Conservation (phyloP, 345 rosid species). For the Linum usitatissimum region DNA sequence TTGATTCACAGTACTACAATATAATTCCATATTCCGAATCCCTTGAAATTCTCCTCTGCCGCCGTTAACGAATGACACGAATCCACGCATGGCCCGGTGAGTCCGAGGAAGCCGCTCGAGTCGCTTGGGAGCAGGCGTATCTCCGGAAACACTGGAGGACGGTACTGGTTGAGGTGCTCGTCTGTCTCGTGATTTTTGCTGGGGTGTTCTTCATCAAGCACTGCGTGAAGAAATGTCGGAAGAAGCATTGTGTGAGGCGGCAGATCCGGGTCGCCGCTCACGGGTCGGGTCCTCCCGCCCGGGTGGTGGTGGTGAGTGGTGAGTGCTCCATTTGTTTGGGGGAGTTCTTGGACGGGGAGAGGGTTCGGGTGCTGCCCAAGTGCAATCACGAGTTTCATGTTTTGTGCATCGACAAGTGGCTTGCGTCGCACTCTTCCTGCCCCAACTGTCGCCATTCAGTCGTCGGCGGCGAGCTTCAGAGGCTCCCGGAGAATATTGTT, state of each 20-base stretch:
- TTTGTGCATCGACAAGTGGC: constrained; percentile 24
- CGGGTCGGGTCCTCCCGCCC: not conserved
- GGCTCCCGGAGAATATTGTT: too few relatives aligned
- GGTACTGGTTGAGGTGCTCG: constrained; percentile 16
- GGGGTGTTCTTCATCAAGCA: constrained; percentile 15
- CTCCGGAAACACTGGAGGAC: constrained; percentile 15
- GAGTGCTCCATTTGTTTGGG: constrained; percentile 23
- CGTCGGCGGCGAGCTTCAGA: not conserved
- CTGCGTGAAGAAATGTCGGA: constrained; percentile 14
- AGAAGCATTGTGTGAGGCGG: constrained; percentile 6
- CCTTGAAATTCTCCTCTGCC: too few relatives aligned
- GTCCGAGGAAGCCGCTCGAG: too few relatives aligned
- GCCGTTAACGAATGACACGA: too few relatives aligned
- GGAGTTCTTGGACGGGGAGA: constrained; percentile 19
- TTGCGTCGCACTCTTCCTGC: constrained; percentile 22
- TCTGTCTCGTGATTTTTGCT: constrained; percentile 13
- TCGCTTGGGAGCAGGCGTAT: too few relatives aligned
- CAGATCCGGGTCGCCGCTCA: constrained; percentile 1
- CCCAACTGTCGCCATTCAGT: constrained; percentile 17
- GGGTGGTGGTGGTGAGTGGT: not conserved
- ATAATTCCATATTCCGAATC: too few relatives aligned
- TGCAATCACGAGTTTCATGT: constrained; percentile 25
- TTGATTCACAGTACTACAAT: too few relatives aligned
- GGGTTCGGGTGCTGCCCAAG: constrained; percentile 20
- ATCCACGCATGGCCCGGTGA: too few relatives aligned